Conservation (phyloP, 176 grass and related monocot genomes). For the Ampelocalamus luodianensis region DNA sequence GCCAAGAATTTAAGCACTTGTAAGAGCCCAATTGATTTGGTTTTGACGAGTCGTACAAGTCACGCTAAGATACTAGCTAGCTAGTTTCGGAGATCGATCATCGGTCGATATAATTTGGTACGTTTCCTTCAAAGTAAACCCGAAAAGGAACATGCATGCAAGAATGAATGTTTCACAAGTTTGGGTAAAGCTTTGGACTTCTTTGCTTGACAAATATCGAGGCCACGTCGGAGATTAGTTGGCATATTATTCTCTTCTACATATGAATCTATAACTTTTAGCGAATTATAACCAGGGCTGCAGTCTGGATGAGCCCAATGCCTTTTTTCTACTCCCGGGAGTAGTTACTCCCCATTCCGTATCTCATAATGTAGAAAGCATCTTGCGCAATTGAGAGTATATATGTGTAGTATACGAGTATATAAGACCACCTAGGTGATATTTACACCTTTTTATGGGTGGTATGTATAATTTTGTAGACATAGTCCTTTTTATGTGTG, state of each 20-base stretch:
- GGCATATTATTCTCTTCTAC: neutral
- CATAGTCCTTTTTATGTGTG: no score
- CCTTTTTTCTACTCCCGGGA: no score
- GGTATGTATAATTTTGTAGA: no score
- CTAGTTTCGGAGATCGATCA: neutral
- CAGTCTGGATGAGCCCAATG: neutral
- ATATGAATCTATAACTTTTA: neutral
- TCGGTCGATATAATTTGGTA: conserved; percentile 8
- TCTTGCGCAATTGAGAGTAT: no score
- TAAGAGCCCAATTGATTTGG: conserved; percentile 12
- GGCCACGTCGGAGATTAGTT: neutral
- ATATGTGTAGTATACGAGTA: no score
- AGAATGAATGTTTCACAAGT: neutral
- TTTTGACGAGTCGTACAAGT: conserved; percentile 23
- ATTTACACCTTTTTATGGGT: no score
- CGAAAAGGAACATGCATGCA: neutral
- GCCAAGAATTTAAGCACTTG: neutral
- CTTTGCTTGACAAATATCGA: neutral
- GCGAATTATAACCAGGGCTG: neutral
- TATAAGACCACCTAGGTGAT: no score
- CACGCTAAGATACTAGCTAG: conserved; percentile 18
- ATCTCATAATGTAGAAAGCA: no score
- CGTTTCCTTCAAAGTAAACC: conserved; percentile 45
- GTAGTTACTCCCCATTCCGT: no score
- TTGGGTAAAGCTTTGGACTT: conserved; percentile 3